Evolutionary conservation across 768 basidiomycete species (phyloP).

Genomic region (Russula compacta): DNA sequence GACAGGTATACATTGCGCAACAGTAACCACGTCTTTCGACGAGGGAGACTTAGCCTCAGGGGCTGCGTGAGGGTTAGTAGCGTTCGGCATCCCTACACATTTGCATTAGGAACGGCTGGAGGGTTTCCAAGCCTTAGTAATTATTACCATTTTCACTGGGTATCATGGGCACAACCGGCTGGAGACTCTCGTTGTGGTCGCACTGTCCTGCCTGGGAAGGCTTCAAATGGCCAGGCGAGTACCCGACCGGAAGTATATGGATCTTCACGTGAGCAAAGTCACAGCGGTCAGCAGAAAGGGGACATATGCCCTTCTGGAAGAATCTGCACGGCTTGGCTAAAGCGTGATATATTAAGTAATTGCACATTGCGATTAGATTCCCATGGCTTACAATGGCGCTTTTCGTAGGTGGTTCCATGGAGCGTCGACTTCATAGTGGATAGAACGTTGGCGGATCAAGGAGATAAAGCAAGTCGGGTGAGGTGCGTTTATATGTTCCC

Average conservation of each 20-base stretch:
- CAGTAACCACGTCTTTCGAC: not conserved
- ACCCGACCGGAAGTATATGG: slow-evolving; percentile 6
- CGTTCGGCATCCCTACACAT: not conserved
- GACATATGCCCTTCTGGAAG: slow-evolving; percentile 16
- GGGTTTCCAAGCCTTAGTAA: not conserved
- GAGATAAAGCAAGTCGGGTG: not conserved
- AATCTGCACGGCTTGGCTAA: slow-evolving; percentile 19
- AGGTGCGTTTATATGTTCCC: slow-evolving; percentile 16
- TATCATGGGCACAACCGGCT: not conserved
- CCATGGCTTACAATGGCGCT: slow-evolving; percentile 15
- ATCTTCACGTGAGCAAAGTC: slow-evolving; percentile 20
- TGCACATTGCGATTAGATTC: not conserved
- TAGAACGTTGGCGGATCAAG: not conserved
- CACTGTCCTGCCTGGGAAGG: not conserved
- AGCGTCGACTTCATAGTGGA: slow-evolving; percentile 4
- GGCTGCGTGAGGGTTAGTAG: not conserved
- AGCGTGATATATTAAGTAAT: not conserved
- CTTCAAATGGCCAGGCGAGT: not conserved
- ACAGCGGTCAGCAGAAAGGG: slow-evolving; percentile 18
- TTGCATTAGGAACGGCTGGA: not conserved
- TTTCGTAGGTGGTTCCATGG: not conserved
- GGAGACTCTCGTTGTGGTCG: not conserved
- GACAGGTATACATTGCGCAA: not conserved
- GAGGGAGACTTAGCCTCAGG: not conserved
- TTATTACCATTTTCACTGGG: slow-evolving; percentile 9